Percentiles rank a stretch among this genome's conserved stretches.
Conservation (phyloP, 139 green algal species). For the Choricystis sp. region DNA sequence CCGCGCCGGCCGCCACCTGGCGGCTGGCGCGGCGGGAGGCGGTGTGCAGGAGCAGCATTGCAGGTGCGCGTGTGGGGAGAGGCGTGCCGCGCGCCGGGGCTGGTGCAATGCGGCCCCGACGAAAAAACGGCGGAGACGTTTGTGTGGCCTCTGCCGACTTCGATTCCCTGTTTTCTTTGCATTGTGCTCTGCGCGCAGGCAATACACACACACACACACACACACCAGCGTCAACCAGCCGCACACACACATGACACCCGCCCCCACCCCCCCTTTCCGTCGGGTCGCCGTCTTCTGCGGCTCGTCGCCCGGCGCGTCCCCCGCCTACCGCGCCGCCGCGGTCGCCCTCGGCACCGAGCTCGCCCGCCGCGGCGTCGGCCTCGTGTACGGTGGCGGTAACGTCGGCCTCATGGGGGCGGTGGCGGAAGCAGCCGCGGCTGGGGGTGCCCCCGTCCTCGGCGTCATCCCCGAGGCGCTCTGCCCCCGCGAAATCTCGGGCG, state of each 20-base stretch:
- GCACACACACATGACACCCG: background rate
- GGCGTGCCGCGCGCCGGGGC: no score
- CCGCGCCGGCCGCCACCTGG: background rate
- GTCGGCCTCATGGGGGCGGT: constrained; percentile 67
- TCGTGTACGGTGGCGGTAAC: constrained; percentile 59
- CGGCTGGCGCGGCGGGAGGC: no score
- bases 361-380: constrained; percentile 26
- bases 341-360: constrained; percentile 27
- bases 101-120: no score
- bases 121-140: no score
- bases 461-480: constrained; percentile 48
- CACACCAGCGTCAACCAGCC: background rate
- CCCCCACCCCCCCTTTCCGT: background rate
- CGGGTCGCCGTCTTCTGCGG: constrained; percentile 47
- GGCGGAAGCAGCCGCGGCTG: constrained; percentile 22
- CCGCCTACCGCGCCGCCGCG: constrained; percentile 31
- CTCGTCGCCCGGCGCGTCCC: constrained; percentile 15
- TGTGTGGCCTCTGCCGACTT: no score
- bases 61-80: no score
- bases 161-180: no score
- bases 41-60: no score
- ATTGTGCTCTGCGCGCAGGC: no score
- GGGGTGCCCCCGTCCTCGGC: constrained; percentile 41
- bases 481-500: constrained; percentile 26
- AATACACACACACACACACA: no score